Evolutionary conservation across 1,284 basidiomycete species (phyloP).

Genomic region (Acaromyces ingoldii): DNA sequence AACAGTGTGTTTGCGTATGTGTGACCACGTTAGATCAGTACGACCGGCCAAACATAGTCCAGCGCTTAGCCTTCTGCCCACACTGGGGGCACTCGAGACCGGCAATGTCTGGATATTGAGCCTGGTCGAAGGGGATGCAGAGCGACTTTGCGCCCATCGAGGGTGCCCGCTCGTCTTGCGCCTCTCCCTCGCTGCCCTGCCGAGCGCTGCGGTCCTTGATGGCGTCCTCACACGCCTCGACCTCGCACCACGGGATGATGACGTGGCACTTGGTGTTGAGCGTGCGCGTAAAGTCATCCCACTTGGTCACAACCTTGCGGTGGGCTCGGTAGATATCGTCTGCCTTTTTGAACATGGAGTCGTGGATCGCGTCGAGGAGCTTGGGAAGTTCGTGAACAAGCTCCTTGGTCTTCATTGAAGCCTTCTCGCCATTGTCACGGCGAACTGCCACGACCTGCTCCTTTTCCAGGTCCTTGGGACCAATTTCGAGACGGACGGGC

Average conservation of each 20-base stretch:
- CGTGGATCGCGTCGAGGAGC: conserved; percentile 80
- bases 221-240: conserved; percentile 88
- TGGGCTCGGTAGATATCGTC: conserved; percentile 70
- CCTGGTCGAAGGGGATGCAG: conserved; percentile 93
- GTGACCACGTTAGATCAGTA: too few species aligned
- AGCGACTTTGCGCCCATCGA: conserved; percentile 98
- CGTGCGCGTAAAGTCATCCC: conserved; percentile 83
- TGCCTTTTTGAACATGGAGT: conserved; percentile 79
- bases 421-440: conserved; percentile 67
- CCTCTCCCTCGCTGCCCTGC: conserved; percentile 18
- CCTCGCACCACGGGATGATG: conserved; percentile 95
- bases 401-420: conserved; percentile 19
- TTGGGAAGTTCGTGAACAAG: conserved; percentile 27
- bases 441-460: conserved; percentile 77
- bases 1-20: too few species aligned
- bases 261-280: conserved; percentile 84
- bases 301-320: conserved; percentile 70
- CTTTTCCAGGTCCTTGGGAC: conserved; percentile 84
- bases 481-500: conserved; percentile 91
- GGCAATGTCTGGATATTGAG: conserved; percentile 45
- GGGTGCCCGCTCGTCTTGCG: conserved; percentile 72
- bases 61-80: conserved; percentile 42
- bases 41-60: conserved; percentile 51
- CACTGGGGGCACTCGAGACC: conserved; percentile 48
- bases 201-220: conserved; percentile 90